Evolutionary conservation across 768 basidiomycete genomes (phyloP).

Genomic region (Crepidotus variabilis): DNA sequence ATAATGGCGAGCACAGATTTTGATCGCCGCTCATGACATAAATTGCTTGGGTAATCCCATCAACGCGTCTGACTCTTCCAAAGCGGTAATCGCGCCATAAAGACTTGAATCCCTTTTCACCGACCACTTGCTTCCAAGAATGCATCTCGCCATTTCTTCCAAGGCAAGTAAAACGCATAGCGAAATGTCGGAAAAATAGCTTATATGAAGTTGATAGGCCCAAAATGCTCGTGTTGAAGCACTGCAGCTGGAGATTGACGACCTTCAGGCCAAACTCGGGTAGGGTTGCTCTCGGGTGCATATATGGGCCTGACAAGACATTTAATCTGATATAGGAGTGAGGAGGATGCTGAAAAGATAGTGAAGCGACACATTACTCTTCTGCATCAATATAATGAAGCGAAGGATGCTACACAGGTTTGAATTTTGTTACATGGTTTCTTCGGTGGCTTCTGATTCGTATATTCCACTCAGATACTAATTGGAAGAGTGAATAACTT

Average conservation of each 20-base stretch:
- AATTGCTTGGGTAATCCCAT: no score
- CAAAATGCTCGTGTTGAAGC: conserved; percentile 45
- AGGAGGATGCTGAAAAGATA: conserved; percentile 51
- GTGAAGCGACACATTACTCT: conserved; percentile 68
- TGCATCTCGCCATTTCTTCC: conserved; percentile 6
- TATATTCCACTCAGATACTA: conserved; percentile 48
- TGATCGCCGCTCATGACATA: no score
- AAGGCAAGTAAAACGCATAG: neutral
- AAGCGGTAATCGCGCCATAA: no score
- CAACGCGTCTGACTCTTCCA: no score
- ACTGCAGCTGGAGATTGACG: conserved; percentile 45
- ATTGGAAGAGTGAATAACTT: conserved; percentile 61
- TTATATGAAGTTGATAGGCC: conserved; percentile 28
- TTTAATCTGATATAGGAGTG: conserved; percentile 22
- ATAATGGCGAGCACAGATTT: no score
- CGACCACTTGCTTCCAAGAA: neutral
- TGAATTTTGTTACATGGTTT: neutral
- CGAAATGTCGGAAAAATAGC: neutral
- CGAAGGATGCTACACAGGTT: conserved; percentile 81
- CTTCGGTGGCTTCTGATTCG: neutral
- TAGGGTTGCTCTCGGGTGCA: conserved; percentile 14
- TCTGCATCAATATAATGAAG: conserved; percentile 75
- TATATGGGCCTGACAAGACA: conserved; percentile 10
- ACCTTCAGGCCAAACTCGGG: conserved; percentile 47
- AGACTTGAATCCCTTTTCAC: no score